Percentiles rank a stretch among this genome's conserved stretches.
Evolutionary conservation across 148 eudicot genomes (phyloP).

Genomic region (Vaccinium myrtillus): DNA sequence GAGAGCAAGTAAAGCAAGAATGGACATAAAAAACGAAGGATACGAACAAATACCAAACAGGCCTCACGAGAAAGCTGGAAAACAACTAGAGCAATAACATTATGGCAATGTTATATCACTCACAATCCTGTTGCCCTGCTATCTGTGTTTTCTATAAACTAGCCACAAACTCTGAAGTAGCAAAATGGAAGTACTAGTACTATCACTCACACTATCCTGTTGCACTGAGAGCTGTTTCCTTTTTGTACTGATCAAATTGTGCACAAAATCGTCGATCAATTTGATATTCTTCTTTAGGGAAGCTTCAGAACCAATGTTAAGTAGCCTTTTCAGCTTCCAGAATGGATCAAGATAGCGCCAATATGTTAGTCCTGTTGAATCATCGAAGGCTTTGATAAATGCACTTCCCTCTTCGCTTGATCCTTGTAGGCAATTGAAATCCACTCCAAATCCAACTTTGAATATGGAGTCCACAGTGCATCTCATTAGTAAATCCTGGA

Average conservation of each 20-base stretch:
- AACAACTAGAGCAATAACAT: too few species aligned
- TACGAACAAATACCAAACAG: not conserved
- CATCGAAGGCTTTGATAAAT: conserved; percentile 80
- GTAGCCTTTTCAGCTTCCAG: conserved; percentile 58
- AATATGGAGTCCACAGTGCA: conserved; percentile 64
- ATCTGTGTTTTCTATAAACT: too few species aligned
- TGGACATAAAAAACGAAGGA: not conserved
- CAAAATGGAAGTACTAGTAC: not conserved
- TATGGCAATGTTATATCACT: too few species aligned
- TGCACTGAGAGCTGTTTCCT: conserved; percentile 36
- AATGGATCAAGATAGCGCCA: conserved; percentile 61
- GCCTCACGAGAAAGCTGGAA: too few species aligned
- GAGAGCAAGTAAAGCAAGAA: not conserved
- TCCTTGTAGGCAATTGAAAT: conserved; percentile 64
- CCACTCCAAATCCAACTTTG: conserved; percentile 85
- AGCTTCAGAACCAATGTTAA: conserved; percentile 66
- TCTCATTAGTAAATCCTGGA: conserved; percentile 76
- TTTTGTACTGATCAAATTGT: conserved; percentile 45
- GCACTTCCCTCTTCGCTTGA: conserved; percentile 50
- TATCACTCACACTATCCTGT: conserved; percentile 30
- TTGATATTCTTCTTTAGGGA: conserved; percentile 49
- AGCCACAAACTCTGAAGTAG: too few species aligned
- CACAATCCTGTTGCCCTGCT: too few species aligned
- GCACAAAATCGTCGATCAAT: conserved; percentile 52
- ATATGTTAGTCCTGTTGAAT: conserved; percentile 49